Base-by-base conservation (phyloP, 495 filamentous ascomycete genomes). In the Chaetomidium leptoderma region DNA sequence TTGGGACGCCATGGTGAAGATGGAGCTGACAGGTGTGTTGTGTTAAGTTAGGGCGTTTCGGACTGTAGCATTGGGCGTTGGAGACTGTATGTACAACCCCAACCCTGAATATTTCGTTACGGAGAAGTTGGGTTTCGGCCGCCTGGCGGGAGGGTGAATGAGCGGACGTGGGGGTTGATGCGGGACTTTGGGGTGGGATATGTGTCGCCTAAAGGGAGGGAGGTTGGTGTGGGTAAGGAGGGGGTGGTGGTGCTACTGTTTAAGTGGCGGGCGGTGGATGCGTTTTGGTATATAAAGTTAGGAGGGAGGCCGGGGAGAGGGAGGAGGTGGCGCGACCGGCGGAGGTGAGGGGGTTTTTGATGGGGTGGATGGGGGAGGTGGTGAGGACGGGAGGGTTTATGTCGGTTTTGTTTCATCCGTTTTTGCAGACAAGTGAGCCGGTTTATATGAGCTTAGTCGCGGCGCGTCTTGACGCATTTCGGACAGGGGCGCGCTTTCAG, bases 251-350 rank as follows among this genome's bases (percentile, higher is more conserved):
- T 71, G 52, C 50, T 73, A 37, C 69, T 69, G 1, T 72, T 73
- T 58, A 63, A 68, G 49, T 71, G 67, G 70, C 49, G 13, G 17
- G 61, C 62, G 7, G 67, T 71, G 45, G 70, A 73, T 54, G 70
- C 69, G 5, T 67, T 67, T 46, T 73, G 66, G 54, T 73, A 73
- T 40, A 73, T 71, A 69, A 67, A 67, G 16, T 67, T n/a, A 42
- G 67, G 23, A 47, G 46, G 43, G 51, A 49, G 1, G 30, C 62
- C 24, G 66, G 66, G 16, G 57, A 53, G 58, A 48, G 29, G 37
- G 54, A 51, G 24, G 57, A 55, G 27, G 57, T 60, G 26, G 33
- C 58, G 43, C 42, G 42, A 17, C 60, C 66, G 23, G 42, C 0
- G 1, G 60, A 62, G 14, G 63, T 69, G n/a, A 61, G 44, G 36